phyloP scores from a whole-genome alignment of 371 early-diverging fungal genomes.

The Mortierella sp. region DNA sequence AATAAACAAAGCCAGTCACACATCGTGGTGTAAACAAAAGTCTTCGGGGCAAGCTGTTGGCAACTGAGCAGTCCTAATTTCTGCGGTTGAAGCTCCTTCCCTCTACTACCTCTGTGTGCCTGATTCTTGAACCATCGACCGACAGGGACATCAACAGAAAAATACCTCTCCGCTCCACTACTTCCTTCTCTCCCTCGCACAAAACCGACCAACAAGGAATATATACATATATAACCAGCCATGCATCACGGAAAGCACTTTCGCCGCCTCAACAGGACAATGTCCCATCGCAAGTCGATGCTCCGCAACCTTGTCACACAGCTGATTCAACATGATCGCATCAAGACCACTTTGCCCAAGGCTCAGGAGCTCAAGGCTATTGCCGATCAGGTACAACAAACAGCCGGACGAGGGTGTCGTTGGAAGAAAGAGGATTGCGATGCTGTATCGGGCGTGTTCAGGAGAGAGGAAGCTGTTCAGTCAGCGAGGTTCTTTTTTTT shows the following conservation, averaged over 20 bases:
- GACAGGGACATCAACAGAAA: not conserved
- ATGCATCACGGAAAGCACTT: slow-evolving; percentile 84
- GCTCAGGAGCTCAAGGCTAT: slow-evolving; percentile 92
- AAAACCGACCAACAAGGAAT: not conserved
- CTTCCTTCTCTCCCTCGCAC: not conserved
- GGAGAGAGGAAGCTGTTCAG: no score
- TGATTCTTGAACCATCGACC: slow-evolving; percentile 5
- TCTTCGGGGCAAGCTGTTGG: not conserved
- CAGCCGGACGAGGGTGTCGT: not conserved
- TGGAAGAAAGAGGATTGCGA: not conserved
- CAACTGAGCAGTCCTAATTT: not conserved
- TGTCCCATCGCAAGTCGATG: slow-evolving; percentile 85
- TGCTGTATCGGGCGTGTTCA: not conserved
- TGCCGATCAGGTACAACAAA: slow-evolving; percentile 81
- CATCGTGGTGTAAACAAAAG: slow-evolving; percentile 16
- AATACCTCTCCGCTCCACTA: not conserved
- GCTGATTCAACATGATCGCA: slow-evolving; percentile 90
- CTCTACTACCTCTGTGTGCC: not conserved
- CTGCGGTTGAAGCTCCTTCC: not conserved
- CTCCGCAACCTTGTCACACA: slow-evolving; percentile 90
- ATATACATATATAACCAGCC: slow-evolving; percentile 2
- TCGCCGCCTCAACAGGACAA: slow-evolving; percentile 79
- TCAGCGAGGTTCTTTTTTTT: no score
- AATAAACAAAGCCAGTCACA: slow-evolving; percentile 12
- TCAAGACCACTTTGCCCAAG: slow-evolving; percentile 95